Conservation (phyloP, 192 early-diverging fungal genomes). For the Pilobolus umbonatus region DNA sequence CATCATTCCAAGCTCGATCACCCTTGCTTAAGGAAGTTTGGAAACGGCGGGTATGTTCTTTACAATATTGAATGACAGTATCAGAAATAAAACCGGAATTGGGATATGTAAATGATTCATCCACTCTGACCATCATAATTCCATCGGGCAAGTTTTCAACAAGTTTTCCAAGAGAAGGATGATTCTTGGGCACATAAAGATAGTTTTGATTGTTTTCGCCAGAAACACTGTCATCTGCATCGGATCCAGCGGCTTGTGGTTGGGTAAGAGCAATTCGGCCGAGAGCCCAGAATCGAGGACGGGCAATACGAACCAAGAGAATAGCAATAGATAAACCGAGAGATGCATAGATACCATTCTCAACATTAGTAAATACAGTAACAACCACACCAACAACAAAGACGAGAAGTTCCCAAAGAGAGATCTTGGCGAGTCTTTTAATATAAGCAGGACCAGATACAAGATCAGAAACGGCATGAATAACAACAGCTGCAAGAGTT, state of each 20-base stretch:
- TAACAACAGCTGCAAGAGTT: conserved; percentile 79
- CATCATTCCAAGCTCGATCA: conserved; percentile 35
- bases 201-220: conserved; percentile 20
- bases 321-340: conserved; percentile 68
- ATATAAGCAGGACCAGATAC: conserved; percentile 60
- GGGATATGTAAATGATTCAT: conserved; percentile 72
- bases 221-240: background rate
- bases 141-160: conserved; percentile 46
- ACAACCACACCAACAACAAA: conserved; percentile 50
- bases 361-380: conserved; percentile 58
- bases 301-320: conserved; percentile 75
- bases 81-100: conserved; percentile 60
- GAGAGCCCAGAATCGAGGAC: conserved; percentile 56
- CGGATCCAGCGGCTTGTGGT: no score
- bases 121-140: conserved; percentile 66
- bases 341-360: conserved; percentile 73
- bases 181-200: conserved; percentile 21
- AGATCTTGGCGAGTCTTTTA: conserved; percentile 52
- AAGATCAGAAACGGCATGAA: conserved; percentile 82
- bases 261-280: conserved; percentile 31
- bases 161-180: conserved; percentile 27
- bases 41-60: conserved; percentile 12
- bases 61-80: conserved; percentile 42
- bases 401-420: conserved; percentile 52
- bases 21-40: conserved; percentile 10